These are phyloP conservation scores for Singerocomus inundabilis DNA, from an alignment of 1,284 basidiomycete species.

Conservation along the genomic window DNA sequence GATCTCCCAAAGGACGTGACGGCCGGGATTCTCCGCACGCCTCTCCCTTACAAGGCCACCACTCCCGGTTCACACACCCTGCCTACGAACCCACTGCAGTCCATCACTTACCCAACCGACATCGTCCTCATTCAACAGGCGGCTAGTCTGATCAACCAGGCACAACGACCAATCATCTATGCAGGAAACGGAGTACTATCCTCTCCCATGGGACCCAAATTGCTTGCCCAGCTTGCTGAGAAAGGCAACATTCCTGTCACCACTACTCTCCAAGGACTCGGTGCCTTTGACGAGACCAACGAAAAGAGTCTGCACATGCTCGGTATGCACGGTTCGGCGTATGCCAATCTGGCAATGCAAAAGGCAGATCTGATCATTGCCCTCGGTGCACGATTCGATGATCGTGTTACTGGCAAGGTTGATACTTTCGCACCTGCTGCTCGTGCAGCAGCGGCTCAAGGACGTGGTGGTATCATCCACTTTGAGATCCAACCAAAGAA, in stretches of 20 bases:
- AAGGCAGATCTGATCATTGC: conserved; percentile 97
- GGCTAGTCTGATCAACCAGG: conserved; percentile 87
- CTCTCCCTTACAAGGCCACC: conserved; percentile 86
- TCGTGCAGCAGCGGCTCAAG: conserved; percentile 79
- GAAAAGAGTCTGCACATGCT: conserved; percentile 94
- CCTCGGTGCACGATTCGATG: conserved; percentile 94
- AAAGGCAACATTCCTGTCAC: conserved; percentile 95
- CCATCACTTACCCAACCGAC: conserved; percentile 62
- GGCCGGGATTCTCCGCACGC: conserved; percentile 83
- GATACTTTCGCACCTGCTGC: conserved; percentile 91
- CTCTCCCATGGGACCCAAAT: conserved; percentile 78
- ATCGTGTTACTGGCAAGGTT: conserved; percentile 95
- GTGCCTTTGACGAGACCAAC: conserved; percentile 91
- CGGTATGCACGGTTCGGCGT: conserved; percentile 98
- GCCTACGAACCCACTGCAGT: conserved; percentile 70
- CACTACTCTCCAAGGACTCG: conserved; percentile 94
- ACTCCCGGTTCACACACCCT: conserved; percentile 81
- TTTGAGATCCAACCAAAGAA: conserved; percentile 99
- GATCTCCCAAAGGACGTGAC: conserved; percentile 98
- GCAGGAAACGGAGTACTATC: conserved; percentile 91
- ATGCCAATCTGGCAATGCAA: conserved; percentile 98
- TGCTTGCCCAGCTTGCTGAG: conserved; percentile 80
- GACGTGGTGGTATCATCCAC: conserved; percentile 95
- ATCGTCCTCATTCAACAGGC: conserved; percentile 74
- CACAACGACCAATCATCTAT: conserved; percentile 91